These are phyloP conservation scores for Teratosphaeria nubilosa DNA, from an alignment of 2,329 filamentous ascomycete genomes.

Conservation along the genomic window DNA sequence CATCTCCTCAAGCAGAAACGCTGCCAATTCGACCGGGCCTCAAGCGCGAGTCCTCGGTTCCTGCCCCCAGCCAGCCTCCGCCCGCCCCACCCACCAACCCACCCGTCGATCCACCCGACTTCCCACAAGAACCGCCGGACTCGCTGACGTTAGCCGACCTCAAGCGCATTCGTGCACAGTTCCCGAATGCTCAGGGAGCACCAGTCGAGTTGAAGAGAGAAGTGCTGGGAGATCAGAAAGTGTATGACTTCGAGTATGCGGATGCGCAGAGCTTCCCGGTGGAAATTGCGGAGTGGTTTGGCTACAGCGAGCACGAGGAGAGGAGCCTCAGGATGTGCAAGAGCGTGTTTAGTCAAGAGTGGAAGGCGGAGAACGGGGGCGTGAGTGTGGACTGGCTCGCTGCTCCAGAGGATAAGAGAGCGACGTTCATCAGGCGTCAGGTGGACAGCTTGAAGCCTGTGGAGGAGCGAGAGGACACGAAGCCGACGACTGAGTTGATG, in stretches of 20 bases:
- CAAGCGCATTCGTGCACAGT: conserved; percentile 33
- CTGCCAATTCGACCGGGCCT: conserved; percentile 27
- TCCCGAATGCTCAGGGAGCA: conserved; percentile 31
- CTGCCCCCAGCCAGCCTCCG: conserved; percentile 32
- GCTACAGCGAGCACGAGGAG: conserved; percentile 79
- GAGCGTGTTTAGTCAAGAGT: conserved; percentile 66
- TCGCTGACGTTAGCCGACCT: conserved; percentile 40
- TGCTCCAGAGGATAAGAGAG: conserved; percentile 46
- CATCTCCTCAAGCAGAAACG: not conserved
- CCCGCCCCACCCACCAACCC: conserved; percentile 32
- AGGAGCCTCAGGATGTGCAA: conserved; percentile 66
- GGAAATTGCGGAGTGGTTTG: conserved; percentile 96
- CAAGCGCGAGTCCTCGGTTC: conserved; percentile 31
- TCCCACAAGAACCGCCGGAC: conserved; percentile 28
- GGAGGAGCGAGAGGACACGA: conserved; percentile 4
- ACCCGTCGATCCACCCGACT: conserved; percentile 14
- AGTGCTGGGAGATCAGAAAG: conserved; percentile 20
- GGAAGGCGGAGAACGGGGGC: conserved; percentile 38
- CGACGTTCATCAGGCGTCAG: conserved; percentile 45
- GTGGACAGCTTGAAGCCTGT: conserved; percentile 25
- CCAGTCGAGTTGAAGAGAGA: conserved; percentile 12
- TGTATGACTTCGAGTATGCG: conserved; percentile 66
- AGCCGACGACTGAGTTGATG: conserved; percentile 23
- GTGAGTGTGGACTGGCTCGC: conserved; percentile 53
- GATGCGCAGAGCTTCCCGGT: conserved; percentile 56